A percentile compares a stretch with the other conserved stretches of the same genome.
These are phyloP conservation scores for Sugiyamaella marilandica DNA, from an alignment of 805 yeast genomes.

Conservation along the genomic window DNA sequence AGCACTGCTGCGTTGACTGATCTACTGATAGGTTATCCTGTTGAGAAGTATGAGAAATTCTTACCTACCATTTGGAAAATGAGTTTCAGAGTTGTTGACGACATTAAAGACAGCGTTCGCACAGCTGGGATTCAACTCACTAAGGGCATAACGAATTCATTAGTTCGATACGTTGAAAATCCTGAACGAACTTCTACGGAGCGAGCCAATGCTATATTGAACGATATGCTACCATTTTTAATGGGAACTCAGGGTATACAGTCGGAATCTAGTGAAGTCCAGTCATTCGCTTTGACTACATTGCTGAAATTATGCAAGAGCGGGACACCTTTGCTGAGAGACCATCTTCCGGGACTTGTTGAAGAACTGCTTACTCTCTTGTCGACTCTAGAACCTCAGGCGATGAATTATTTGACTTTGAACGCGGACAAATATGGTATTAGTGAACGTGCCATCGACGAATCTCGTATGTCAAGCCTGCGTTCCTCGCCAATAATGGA, in stretches of 20 bases:
- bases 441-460: slow-evolving; percentile 66
- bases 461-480: slow-evolving; percentile 65
- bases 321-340: slow-evolving; percentile 51
- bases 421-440: slow-evolving; percentile 87
- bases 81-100: slow-evolving; percentile 88
- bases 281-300: slow-evolving; percentile 70
- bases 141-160: slow-evolving; percentile 55
- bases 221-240: slow-evolving; percentile 68
- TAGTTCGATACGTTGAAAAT: slow-evolving; percentile 53
- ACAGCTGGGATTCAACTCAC: slow-evolving; percentile 71
- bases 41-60: slow-evolving; percentile 41
- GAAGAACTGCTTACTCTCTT: slow-evolving; percentile 65
- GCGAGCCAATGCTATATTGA: slow-evolving; percentile 45
- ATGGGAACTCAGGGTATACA: slow-evolving; percentile 73
- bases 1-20: slow-evolving; percentile 68
- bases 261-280: slow-evolving; percentile 82
- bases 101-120: slow-evolving; percentile 89
- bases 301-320: slow-evolving; percentile 65
- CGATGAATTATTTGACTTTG: slow-evolving; percentile 74
- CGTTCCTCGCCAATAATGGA: slow-evolving; percentile 86
- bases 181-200: slow-evolving; percentile 37
- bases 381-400: slow-evolving; percentile 89
- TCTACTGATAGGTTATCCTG: slow-evolving; percentile 56
- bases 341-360: slow-evolving; percentile 64
- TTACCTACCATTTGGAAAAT: slow-evolving; percentile 69